phyloP scores from a whole-genome alignment of 345 rosid species.

The Salix arbutifolia region DNA sequence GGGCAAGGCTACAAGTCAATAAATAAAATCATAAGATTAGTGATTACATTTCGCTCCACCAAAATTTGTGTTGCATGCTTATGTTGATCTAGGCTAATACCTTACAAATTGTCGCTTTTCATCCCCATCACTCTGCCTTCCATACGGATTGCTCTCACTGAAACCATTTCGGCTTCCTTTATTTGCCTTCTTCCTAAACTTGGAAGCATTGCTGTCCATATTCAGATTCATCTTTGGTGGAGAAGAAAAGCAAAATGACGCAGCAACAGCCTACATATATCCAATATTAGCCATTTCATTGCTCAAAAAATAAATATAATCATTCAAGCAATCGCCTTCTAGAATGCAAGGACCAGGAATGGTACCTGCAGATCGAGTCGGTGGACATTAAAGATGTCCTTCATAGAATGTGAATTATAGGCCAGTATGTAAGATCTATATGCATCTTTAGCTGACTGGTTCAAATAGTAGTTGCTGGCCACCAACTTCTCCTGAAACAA shows the following conservation, averaged over 20 bases:
- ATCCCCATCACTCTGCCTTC: constrained; percentile 42
- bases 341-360: not conserved
- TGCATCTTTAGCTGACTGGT: constrained; percentile 93
- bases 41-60: not conserved
- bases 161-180: constrained; percentile 57
- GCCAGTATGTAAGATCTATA: constrained; percentile 85
- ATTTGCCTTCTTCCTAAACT: constrained; percentile 59
- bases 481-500: constrained; percentile 78
- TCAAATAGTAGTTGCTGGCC: constrained; percentile 58
- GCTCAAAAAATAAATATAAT: not conserved
- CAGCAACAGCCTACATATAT: constrained; percentile 71
- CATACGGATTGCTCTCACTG: constrained; percentile 73
- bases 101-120: constrained; percentile 53
- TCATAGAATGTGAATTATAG: constrained; percentile 92
- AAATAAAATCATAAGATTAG: not conserved
- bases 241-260: constrained; percentile 80
- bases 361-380: constrained; percentile 86
- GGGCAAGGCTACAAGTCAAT: not conserved
- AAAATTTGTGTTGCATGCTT: not conserved
- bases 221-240: constrained; percentile 84
- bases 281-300: not conserved
- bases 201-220: constrained; percentile 85
- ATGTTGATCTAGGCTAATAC: constrained; percentile 28
- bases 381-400: constrained; percentile 90
- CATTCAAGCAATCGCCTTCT: not conserved